Evolutionary conservation across 163 green algal species (phyloP), one percentile per base, ranked within the genome.

Genomic region (Botryococcus braunii): DNA sequence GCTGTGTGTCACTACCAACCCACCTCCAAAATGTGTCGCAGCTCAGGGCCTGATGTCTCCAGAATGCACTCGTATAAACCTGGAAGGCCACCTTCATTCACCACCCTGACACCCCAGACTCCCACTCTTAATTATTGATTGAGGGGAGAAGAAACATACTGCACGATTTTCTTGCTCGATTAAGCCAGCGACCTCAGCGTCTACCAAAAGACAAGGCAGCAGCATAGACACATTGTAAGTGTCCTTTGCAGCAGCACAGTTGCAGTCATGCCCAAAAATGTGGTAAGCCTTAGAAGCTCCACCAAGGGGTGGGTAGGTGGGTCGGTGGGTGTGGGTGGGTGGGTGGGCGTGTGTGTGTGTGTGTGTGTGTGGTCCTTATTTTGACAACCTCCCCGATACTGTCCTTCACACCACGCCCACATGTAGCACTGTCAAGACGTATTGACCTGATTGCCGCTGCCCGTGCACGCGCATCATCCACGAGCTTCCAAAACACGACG

Each of bases 61-160:
- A 91, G 63, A 9, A 92, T 66, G 25, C 86, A 82, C 35, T 86
- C 43, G 66, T 92, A 91, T 52, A 92, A 72, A 39, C 86, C 68
- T 7, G 60, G 67, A 49, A 92, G 73, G 3, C 86, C 86, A 1
- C 74, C 75, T 6, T 31, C 67, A 67, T 92, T 92, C 37, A 92
- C 69, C 36, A 86, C 75, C 57, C 79, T 86, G 74, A 49, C n/a
- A n/a, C n/a, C n/a, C n/a, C n/a, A n/a, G n/a, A n/a, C n/a, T n/a
- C n/a, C n/a, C n/a, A n/a, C n/a, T n/a, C n/a, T n/a, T n/a, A n/a
- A n/a, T n/a, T n/a, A n/a, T n/a, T n/a, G n/a, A n/a, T n/a, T n/a
- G n/a, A n/a, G n/a, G n/a, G n/a, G n/a, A n/a, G n/a, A n/a, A n/a
- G n/a, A 78, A 11, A 47, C 29, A 65, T 35, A 65, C 2, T 13